Evolutionary conservation across 345 rosid genomes (phyloP).

Genomic region (Citrus mangshanensis): DNA sequence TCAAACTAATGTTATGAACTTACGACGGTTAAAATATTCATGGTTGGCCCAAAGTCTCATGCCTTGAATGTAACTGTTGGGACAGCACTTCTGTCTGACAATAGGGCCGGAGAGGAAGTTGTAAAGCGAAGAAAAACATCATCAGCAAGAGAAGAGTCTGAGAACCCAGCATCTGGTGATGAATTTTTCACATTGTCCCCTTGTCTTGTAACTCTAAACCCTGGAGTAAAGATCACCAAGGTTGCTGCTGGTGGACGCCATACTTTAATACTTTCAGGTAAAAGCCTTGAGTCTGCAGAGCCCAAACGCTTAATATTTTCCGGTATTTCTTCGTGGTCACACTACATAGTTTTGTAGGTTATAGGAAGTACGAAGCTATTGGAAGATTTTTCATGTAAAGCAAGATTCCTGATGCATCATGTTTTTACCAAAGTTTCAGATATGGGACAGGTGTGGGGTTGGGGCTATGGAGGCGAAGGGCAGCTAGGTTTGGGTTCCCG

Average conservation of each 20-base stretch:
- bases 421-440: conserved; percentile 77
- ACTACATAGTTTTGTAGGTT: conserved; percentile 54
- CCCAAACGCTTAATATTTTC: conserved; percentile 13
- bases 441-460: conserved; percentile 96
- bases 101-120: conserved; percentile 50
- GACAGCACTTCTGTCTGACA: conserved; percentile 24
- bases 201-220: conserved; percentile 48
- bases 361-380: conserved; percentile 50
- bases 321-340: conserved; percentile 41
- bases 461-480: conserved; percentile 99
- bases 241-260: conserved; percentile 92
- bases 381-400: conserved; percentile 60
- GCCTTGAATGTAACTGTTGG: conserved; percentile 28
- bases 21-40: neutral
- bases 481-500: conserved; percentile 85
- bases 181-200: conserved; percentile 55
- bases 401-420: conserved; percentile 57
- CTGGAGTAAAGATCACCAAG: conserved; percentile 61
- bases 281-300: conserved; percentile 14
- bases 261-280: conserved; percentile 83
- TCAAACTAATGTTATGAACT: neutral
- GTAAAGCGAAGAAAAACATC: conserved; percentile 57
- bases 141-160: conserved; percentile 47
- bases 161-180: conserved; percentile 43
- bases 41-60: conserved; percentile 44